A percentile compares a stretch with the other conserved stretches of the same genome.
These are phyloP conservation scores for Gossypium lobatum DNA, from an alignment of 441 rosid genomes.

Conservation along the genomic window DNA sequence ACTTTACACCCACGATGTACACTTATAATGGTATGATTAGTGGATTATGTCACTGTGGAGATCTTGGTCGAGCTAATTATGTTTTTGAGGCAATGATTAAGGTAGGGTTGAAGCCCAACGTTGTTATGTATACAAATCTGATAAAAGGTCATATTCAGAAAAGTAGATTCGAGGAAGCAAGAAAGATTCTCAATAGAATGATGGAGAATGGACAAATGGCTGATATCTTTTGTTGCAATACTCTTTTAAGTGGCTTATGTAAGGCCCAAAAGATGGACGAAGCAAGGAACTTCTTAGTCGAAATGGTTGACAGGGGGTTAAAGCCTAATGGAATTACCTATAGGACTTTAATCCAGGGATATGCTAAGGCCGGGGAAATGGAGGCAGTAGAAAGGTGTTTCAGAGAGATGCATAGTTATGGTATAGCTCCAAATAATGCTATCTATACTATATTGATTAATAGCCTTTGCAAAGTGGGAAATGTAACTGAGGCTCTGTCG, in stretches of 20 bases:
- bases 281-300: slow-evolving; percentile 46
- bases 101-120: slow-evolving; percentile 56
- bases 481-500: slow-evolving; percentile 43
- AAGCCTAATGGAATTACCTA: slow-evolving; percentile 68
- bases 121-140: slow-evolving; percentile 49
- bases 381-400: slow-evolving; percentile 51
- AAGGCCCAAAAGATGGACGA: slow-evolving; percentile 73
- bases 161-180: slow-evolving; percentile 48
- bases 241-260: slow-evolving; percentile 68
- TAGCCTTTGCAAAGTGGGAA: slow-evolving; percentile 64
- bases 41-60: slow-evolving; percentile 47
- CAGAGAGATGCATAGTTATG: slow-evolving; percentile 53
- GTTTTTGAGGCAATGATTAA: slow-evolving; percentile 50
- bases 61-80: slow-evolving; percentile 41
- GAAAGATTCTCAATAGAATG: slow-evolving; percentile 48
- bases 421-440: slow-evolving; percentile 52
- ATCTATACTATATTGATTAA: slow-evolving; percentile 48
- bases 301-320: slow-evolving; percentile 55
- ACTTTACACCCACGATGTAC: slow-evolving; percentile 41
- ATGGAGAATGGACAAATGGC: slow-evolving; percentile 48
- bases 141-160: slow-evolving; percentile 53
- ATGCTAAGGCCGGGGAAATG: slow-evolving; percentile 52
- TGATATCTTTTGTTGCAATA: slow-evolving; percentile 68
- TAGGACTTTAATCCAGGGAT: slow-evolving; percentile 62
- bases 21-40: slow-evolving; percentile 46